Evolutionary conservation across 116 monocot species (phyloP), one percentile per base, ranked within the genome.

Genomic region (Trichopus zeylanicus): DNA sequence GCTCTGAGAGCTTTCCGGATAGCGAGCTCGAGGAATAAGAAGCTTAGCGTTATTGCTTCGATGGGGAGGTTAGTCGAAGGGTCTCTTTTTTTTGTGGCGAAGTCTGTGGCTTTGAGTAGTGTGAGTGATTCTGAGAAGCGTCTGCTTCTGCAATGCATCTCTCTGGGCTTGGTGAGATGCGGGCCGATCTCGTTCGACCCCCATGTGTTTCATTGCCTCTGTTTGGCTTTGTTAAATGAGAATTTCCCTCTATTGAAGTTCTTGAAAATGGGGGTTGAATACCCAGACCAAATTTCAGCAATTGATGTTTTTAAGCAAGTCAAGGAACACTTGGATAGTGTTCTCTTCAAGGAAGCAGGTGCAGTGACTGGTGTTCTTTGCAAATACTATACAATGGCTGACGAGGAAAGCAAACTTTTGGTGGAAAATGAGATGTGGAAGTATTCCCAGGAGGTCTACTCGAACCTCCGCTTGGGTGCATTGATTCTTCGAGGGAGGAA

Each of bases 291-390:
- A 15, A 63, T 30, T 27, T 55, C 49, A 16, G 35, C 42, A 0
- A 25, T 24, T 21, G 0, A 37, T 66, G 31, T 32, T 4, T 27
- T 60, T 28, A 47, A 55, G 33, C 29, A 48, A 56, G 69, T 79
- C 12, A 82, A 57, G 25, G 66, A 77, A n/a, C 85, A 87, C 61
- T 59, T 76, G 30, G 66, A 48, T 51, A 61, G 87, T 55, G 24
- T 75, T 53, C 78, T 87, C 51, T 98, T 98, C 61, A 98, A 79
- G 67, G 97, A 97, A 54, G 97, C 84, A 7, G 97, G 97, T 34
- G 84, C 78, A 24, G 66, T 85, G 8, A 79, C 97, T 51, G 85
- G 87, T 47, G 64, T 82, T 28, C 59, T 98, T 2, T 98, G 91
- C 66, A 78, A 78, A 54, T 82, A 85, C 55, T 98, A 98, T 73